Evolutionary conservation across 345 rosid species (phyloP).

Genomic region (Eucalyptus sp.): DNA sequence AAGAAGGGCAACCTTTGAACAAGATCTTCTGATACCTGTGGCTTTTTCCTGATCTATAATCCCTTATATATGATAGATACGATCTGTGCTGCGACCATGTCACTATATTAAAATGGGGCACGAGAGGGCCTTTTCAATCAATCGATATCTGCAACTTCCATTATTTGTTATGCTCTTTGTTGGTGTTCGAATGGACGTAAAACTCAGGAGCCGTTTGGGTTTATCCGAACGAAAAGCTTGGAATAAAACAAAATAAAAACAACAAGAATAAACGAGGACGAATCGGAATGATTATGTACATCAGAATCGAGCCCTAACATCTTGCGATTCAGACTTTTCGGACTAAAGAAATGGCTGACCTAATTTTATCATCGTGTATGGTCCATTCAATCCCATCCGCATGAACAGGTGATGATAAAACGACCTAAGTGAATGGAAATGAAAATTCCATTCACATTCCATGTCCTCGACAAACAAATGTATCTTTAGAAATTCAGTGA

Average conservation of each 20-base stretch:
- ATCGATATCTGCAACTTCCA: background rate
- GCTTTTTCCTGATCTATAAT: background rate
- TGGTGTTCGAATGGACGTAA: background rate
- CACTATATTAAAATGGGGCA: background rate
- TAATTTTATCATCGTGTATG: background rate
- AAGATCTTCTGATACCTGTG: background rate
- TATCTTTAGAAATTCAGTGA: background rate
- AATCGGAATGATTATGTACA: background rate
- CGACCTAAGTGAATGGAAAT: background rate
- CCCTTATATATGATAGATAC: background rate
- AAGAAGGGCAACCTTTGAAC: background rate
- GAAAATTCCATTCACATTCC: background rate
- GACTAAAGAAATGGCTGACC: background rate
- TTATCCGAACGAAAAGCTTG: background rate
- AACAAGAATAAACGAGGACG: background rate
- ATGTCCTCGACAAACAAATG: background rate
- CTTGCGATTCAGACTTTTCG: background rate
- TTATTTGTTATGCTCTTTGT: background rate
- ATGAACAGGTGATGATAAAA: background rate
- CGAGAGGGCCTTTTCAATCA: background rate
- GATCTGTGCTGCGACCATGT: background rate
- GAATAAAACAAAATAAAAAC: background rate
- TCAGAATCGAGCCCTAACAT: background rate
- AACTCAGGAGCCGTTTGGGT: background rate
- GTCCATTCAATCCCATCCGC: background rate